Evolutionary conservation across 2,329 filamentous ascomycete species (phyloP).

Genomic region (Fusarium sp.): DNA sequence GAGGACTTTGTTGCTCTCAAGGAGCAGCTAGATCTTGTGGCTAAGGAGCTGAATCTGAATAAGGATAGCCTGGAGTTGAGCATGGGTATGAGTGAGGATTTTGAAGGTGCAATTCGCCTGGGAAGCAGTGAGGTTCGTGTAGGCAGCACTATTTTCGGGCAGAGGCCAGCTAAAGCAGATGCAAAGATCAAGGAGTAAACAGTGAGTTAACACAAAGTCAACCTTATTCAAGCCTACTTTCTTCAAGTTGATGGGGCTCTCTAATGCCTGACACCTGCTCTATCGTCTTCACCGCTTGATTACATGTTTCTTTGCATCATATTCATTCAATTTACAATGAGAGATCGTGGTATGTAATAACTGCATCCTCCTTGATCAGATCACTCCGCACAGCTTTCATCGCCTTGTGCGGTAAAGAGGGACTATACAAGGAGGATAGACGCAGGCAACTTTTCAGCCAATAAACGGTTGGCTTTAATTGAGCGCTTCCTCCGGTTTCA

Average conservation of each 20-base stretch:
- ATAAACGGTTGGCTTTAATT: conserved; percentile 32
- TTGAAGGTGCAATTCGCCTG: conserved; percentile 82
- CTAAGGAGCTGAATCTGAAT: conserved; percentile 55
- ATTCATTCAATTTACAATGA: conserved; percentile 31
- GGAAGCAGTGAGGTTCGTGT: conserved; percentile 91
- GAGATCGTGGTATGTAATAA: conserved; percentile 39
- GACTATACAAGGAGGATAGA: conserved; percentile 13
- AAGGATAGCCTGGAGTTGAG: conserved; percentile 79
- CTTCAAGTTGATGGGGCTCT: neutral
- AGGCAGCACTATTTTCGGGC: conserved; percentile 92
- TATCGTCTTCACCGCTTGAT: neutral
- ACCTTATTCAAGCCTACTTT: neutral
- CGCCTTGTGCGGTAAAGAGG: conserved; percentile 14
- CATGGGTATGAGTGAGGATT: conserved; percentile 99
- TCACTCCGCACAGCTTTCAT: conserved; percentile 22
- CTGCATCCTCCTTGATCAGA: conserved; percentile 31
- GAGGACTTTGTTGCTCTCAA: conserved; percentile 82
- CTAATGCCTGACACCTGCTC: neutral
- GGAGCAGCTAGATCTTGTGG: conserved; percentile 75
- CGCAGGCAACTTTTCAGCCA: conserved; percentile 27
- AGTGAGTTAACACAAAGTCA: neutral
- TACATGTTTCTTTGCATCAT: neutral
- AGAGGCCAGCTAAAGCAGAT: conserved; percentile 79
- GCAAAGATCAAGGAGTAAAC: conserved; percentile 69
- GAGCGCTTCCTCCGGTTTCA: conserved; percentile 37